Base-by-base conservation (phyloP, 371 early-diverging fungal genomes). In the Scutellospora calospora region DNA sequence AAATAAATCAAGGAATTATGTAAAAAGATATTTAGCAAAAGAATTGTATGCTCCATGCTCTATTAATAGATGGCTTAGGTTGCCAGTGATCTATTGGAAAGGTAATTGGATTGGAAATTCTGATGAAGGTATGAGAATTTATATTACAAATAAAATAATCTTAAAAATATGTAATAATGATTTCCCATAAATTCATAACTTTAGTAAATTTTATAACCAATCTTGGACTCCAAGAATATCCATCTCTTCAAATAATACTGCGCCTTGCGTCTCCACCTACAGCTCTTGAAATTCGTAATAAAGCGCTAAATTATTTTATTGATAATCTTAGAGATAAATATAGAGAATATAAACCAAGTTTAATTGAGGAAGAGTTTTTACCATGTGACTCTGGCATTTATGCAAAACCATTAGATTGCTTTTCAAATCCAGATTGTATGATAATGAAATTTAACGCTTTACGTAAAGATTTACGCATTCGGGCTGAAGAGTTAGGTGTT, bases 21-120 rank as follows among this genome's bases (percentile, higher is more conserved):
- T 1, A 62, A 75, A 85, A 59, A 86, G 95, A 12, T 95, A 90
- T 80, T 86, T 87, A 14, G 95, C 96, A 3, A 79, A 81, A 11
- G 89, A 95, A 16, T 88, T 97, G 55, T 95, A 90, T 87, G 87
- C 87, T 3, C 97, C 97, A 0, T 86, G 81, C 0, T 93, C 94
- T n/a, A 87, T 84, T 3, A 83, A 93, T 2, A 85, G 90, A 0
- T 84, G 84, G 0, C 81, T 97, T 16, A 88, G 90, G 0, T 75
- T 95, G 6, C 94, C 94, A 1, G 76, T 94, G 18, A 86, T 97
- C 27, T 85, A 88, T 55, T 95, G 96, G 96, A 87, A 87, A 27
- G 85, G 82, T 29, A 87, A 88, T 27, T 94, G 93, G 93, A 83
- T 81, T 60, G 27, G 31, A 31, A 27, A 81, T n/a, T 77, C 83